Evolutionary conservation across 371 early-diverging fungal species (phyloP).

Genomic region (Syncephalastrum monosporum): DNA sequence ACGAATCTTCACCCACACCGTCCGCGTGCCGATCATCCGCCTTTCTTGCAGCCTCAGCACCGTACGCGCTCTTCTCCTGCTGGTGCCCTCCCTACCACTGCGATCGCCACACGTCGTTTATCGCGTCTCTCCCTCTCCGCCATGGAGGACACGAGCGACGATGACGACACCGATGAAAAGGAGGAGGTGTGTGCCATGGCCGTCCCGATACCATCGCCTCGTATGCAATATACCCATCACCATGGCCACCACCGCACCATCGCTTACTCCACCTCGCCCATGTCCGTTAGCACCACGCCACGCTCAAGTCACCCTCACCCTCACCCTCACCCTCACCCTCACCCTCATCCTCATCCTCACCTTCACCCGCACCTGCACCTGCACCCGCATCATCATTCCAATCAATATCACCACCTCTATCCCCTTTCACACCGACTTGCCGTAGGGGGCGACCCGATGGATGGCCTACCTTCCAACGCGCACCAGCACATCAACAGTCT

Average conservation of each 20-base stretch:
- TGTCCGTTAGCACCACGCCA: constrained; percentile 2
- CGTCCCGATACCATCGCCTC: constrained; percentile 32
- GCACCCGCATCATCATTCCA: constrained; percentile 2
- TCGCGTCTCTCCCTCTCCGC: constrained; percentile 45
- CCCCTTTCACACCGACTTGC: too few species aligned
- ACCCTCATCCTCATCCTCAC: constrained; percentile 8
- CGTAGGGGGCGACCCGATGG: not conserved
- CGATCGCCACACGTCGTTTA: constrained; percentile 23
- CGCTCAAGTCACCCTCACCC: constrained; percentile 9
- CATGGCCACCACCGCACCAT: constrained; percentile 16
- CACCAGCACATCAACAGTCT: constrained; percentile 58
- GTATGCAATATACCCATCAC: constrained; percentile 46
- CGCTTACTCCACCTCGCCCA: constrained; percentile 42
- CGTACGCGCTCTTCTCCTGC: constrained; percentile 2
- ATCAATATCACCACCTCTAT: constrained; percentile 18
- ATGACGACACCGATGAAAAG: constrained; percentile 10
- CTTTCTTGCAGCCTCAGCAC: too few species aligned
- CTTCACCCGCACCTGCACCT: not conserved
- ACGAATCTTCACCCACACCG: constrained; percentile 7
- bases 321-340: not conserved
- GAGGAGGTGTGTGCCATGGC: constrained; percentile 6
- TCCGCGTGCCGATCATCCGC: too few species aligned
- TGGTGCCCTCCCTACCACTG: constrained; percentile 1
- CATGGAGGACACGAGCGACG: constrained; percentile 20
- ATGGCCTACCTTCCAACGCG: constrained; percentile 1